Base-by-base conservation (phyloP, 2,329 filamentous ascomycete genomes). In the Nothophoma quercina region DNA sequence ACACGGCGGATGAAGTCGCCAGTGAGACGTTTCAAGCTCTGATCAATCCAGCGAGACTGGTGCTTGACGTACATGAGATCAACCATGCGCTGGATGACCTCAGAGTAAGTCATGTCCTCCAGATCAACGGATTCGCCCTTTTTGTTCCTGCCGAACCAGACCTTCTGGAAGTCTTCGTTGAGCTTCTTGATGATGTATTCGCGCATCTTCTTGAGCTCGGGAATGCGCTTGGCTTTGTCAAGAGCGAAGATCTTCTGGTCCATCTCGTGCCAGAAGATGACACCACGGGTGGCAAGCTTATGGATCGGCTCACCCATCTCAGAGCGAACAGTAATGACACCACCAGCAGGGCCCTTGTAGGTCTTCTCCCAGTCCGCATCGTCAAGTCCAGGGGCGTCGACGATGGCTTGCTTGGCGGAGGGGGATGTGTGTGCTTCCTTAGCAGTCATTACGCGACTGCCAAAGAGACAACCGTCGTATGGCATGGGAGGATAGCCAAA, bases 291-390 rank as follows among this genome's bases (percentile, higher is more conserved):
- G 13, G 95, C 96, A 54, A 99, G 85, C 81, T 99, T 99, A 82
- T 99, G 95, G 58, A 99, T 99, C 5, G 95, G 96, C 81, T 99
- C 95, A 36, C 95, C 96, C 96, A 99, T 99, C 78, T 99, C 95
- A 1, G 95, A 99, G 60, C 92, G 87, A 40, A 99, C 95, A 22
- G 95, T 99, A 67, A 99, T 93, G 59, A 99, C 87, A 73, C 95
- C 95, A 67, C 95, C 95, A 51, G 93, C 89, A 21, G 92, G 83
- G 15, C 90, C 91, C 79, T 74, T 77, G 69, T 79, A 79, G 1
- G 77, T 79, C 60, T 75, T 75, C 60, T 78, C 75, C 78, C 78
- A 80, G 1, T 78, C 75, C 16, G 62, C 59, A 44, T 79, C 76
- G 8, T 75, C 70, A 7, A 79, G 65, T 51, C 78, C 78, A 26